phyloP scores from a whole-genome alignment of 75 land plant genomes.

The Isoetes taiwanensis region DNA sequence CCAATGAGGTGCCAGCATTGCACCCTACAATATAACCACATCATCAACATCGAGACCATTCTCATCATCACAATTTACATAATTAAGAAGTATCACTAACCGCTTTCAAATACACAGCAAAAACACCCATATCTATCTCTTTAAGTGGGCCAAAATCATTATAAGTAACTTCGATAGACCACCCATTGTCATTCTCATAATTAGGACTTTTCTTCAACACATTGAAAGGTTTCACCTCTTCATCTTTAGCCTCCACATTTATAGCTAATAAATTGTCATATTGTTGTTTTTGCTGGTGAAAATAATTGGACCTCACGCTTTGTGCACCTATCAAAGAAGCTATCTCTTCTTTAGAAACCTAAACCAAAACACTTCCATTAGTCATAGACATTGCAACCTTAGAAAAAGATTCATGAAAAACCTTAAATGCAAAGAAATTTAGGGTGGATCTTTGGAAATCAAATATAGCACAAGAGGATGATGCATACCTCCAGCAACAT shows the following conservation, averaged over 20 bases:
- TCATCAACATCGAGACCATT: no score
- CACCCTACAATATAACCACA: no score
- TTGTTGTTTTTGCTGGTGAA: conserved; percentile 6
- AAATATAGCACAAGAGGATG: conserved; percentile 45
- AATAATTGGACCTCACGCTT: conserved; percentile 40
- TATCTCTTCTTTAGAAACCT: conserved; percentile 15
- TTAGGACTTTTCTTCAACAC: conserved; percentile 32
- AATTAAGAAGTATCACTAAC: no score
- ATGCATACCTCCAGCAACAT: conserved; percentile 48
- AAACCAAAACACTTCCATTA: not conserved
- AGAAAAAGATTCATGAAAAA: not conserved
- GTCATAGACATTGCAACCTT: not conserved
- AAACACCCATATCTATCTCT: conserved; percentile 29
- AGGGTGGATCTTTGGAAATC: conserved; percentile 25
- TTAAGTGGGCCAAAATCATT: conserved; percentile 25
- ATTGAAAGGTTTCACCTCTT: conserved; percentile 30
- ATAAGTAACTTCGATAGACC: conserved; percentile 32
- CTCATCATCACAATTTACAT: no score
- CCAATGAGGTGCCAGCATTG: conserved; percentile 70
- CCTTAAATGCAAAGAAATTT: conserved; percentile 47
- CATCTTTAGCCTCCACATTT: conserved; percentile 19
- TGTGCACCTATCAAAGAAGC: conserved; percentile 23
- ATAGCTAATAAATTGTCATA: no score
- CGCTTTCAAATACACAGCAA: conserved; percentile 55
- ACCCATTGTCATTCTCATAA: conserved; percentile 49